Evolutionary conservation across 352 stramenopile genomes (phyloP), one percentile per base, ranked within the genome.

Genomic region (Blastocystis sp.): DNA sequence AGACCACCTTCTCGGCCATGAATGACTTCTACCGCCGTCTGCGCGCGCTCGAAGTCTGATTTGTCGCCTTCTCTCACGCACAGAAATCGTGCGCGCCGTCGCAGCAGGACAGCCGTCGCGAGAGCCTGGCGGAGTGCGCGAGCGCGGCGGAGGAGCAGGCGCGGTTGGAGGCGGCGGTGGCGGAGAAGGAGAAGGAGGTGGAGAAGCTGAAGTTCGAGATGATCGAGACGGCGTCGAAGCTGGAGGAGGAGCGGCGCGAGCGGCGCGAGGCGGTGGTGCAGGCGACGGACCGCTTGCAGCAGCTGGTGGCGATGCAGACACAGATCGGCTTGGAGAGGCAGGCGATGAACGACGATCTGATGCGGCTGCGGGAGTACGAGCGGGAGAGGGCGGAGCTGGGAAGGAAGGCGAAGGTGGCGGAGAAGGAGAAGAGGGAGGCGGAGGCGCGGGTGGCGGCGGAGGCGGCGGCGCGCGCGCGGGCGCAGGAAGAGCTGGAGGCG

Each of bases 201-300:
- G 92, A 95, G 43, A 90, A 92, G 43, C 90, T 94, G 21, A 93
- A 91, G 62, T 95, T 94, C 64, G 92, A 95, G 69, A 91, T 94
- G 87, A 56, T 56, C 48, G 48, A 56, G 5, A 7, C 14, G 48
- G 5, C 48, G 5, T 56, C 48, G 48, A 10, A 56, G 19, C 48
- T 84, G 45, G 56, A 38, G 28, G 40, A 52, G 34, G 74, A 66
- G 38, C 28, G 23, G 28, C 21, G 34, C n/a, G 23, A 38, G 53
- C 65, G n/a, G 5, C 48, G 53, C 34, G 56, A 38, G 14, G 34
- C 34, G 2, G 74, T 84, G 45, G 43, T 84, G 14, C 74, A 84
- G 74, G 14, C 56, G 1, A 64, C 74, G 23, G 74, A 84, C 66
- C 74, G 74, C 14, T 34, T 84, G 19, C 74, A 67, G 40, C 74